These are phyloP conservation scores for Neltuma alba DNA, from an alignment of 306 rosid species.

Conservation along the genomic window DNA sequence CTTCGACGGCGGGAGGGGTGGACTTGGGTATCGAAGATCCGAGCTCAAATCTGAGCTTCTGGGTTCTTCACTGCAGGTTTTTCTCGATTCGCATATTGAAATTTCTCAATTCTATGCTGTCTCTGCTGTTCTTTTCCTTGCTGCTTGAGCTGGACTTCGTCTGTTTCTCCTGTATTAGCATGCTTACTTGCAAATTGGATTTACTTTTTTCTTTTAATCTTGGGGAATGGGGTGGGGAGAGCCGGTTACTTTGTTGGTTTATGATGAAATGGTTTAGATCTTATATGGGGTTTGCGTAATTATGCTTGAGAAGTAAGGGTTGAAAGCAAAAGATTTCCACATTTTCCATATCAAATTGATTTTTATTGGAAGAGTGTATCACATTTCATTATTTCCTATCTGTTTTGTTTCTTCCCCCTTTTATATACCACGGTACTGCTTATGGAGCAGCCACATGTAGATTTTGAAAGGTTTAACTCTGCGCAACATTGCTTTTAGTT, in stretches of 20 bases:
- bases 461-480: neutral
- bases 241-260: neutral
- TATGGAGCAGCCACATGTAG: neutral
- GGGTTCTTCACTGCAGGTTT: neutral
- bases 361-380: neutral
- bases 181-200: neutral
- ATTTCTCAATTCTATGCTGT: constrained; percentile 37
- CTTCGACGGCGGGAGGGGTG: neutral
- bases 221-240: neutral
- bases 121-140: constrained; percentile 1
- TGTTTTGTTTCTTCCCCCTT: neutral
- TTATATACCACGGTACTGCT: neutral
- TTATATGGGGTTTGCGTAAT: constrained; percentile 3
- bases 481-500: neutral
- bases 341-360: neutral
- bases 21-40: neutral
- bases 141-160: neutral
- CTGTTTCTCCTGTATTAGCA: neutral
- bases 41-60: constrained; percentile 26
- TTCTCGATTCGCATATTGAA: constrained; percentile 17
- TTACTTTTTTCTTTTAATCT: neutral
- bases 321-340: neutral
- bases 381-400: neutral
- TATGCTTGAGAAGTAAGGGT: neutral
- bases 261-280: neutral